Evolutionary conservation across 192 early-diverging fungal species (phyloP), one percentile per base, ranked within the genome.

Genomic region (Backusella morwellensis): DNA sequence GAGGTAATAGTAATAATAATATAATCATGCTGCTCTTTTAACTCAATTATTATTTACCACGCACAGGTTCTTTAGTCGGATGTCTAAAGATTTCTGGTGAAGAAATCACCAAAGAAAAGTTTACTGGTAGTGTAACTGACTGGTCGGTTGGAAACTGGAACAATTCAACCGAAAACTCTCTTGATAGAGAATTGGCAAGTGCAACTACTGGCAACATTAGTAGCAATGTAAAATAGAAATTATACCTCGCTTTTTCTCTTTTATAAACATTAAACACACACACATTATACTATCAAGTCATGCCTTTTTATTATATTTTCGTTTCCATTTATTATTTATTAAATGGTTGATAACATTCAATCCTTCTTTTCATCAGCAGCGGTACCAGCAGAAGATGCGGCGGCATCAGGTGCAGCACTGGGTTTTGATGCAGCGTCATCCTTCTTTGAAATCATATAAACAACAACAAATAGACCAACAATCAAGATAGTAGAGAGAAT

Each of bases 11-110:
- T 40, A 40, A 11, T 40, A 8, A 12, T 12, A 11, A 21, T 26
- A 44, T 40, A 11, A 26, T 12, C 5, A 15, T 66, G 15, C 0
- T 32, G 17, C 47, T 5, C n/a, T 50, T 50, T 19, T 66, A 66
- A 66, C 63, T n/a, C 26, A 15, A 36, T 40, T 75, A 32, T 52
- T 66, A n/a, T n/a, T 32, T 70, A 32, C 17, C n/a, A 34, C 35
- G 40, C 36, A 32, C 35, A 88, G 90, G 88, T 7, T 95, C 95
- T 29, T 78, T 97, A 50, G 87, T 92, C 5, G 94, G 92, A 8
- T 88, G 92, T 2, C 81, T 95, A 1, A 94, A 92, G 75, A 88
- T 92, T 35, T 91, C 89, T 1, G 91, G 91, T 11, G 80, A 88
- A 21, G 95, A 95, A 66, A 73, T 95, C 0, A 69, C 83, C 7